Percentiles rank a stretch among this genome's conserved stretches.
These are phyloP conservation scores for Metarhizium album DNA, from an alignment of 2,329 filamentous ascomycete species.

Conservation along the genomic window DNA sequence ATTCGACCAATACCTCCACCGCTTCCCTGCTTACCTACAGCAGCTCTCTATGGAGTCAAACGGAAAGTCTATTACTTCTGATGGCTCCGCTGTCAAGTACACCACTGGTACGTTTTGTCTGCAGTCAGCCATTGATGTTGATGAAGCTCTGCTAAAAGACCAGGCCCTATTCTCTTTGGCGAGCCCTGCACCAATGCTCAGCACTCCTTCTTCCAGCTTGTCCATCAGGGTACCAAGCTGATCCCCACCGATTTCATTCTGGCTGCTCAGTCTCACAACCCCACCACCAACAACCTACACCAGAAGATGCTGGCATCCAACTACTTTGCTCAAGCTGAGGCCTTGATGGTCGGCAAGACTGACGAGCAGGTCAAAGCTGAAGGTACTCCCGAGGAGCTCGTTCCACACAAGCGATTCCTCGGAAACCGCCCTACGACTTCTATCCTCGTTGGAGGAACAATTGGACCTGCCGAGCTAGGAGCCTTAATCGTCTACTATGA, in stretches of 20 bases:
- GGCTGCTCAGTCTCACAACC: slow-evolving; percentile 94
- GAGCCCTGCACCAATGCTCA: slow-evolving; percentile 98
- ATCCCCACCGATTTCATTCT: slow-evolving; percentile 98
- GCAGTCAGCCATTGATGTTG: not conserved
- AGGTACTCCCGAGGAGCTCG: slow-evolving; percentile 60
- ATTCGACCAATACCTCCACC: slow-evolving; percentile 98
- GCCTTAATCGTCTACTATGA: slow-evolving; percentile 98
- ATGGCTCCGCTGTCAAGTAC: slow-evolving; percentile 86
- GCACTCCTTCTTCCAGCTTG: slow-evolving; percentile 99
- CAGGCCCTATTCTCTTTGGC: slow-evolving; percentile 81
- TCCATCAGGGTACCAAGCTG: slow-evolving; percentile 98
- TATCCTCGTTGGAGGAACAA: slow-evolving; percentile 80
- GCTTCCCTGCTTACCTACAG: slow-evolving; percentile 97
- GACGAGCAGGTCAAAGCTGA: slow-evolving; percentile 69
- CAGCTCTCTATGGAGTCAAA: slow-evolving; percentile 99
- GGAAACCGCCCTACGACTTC: slow-evolving; percentile 95
- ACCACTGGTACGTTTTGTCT: slow-evolving; percentile 53
- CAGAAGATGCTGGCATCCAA: slow-evolving; percentile 93
- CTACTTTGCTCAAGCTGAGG: slow-evolving; percentile 83
- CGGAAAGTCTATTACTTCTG: slow-evolving; percentile 90
- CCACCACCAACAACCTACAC: slow-evolving; percentile 82
- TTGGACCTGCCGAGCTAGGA: slow-evolving; percentile 86
- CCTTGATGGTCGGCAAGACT: slow-evolving; percentile 84
- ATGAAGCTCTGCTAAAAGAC: not conserved
- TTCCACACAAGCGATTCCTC: slow-evolving; percentile 98